Evolutionary conservation across 164 flowering plant genomes (phyloP), one percentile per base, ranked within the genome.

Genomic region (Buxus sempervirens): DNA sequence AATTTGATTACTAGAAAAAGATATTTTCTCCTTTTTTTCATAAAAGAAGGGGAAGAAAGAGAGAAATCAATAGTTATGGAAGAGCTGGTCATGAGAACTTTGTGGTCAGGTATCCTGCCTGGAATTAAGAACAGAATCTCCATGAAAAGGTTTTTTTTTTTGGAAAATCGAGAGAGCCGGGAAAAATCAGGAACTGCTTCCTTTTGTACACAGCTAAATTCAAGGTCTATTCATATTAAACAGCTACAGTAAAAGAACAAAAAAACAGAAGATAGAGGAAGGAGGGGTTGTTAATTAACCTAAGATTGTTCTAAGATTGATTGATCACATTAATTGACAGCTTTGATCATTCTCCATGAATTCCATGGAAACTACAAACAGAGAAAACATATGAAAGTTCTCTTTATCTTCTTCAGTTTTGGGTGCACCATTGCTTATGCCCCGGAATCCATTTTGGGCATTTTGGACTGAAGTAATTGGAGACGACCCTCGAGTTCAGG

Each of bases 361-460:
- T 32, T 63, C 62, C 76, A 68, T 68, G 61, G 58, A 70, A 70
- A 61, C 56, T 63, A 69, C 72, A 41, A 61, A 41, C 58, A 57
- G 68, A 69, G 66, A 20, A 36, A 36, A n/a, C n/a, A n/a, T n/a
- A n/a, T n/a, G n/a, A n/a, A n/a, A n/a, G n/a, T n/a, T 42, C 4
- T 45, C 68, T 24, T 27, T 24, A 20, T 28, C 63, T 54, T 49
- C 13, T 25, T 75, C 77, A 76, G 22, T 74, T 77, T 61, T 80
- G 66, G 67, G 77, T 78, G 76, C 72, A 73, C 93, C 98, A 94
- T 76, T 90, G 85, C 83, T 84, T 89, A 62, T 85, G 91, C 0
- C 97, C 97, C 0, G 97, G 90, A 16, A 70, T 78, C 93, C 92
- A 95, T 76, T 89, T 91, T 0, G 97, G 99, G 78, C 96, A 90